These are phyloP conservation scores for Pythium apleroticum DNA, from an alignment of 352 stramenopile species.

Conservation along the genomic window DNA sequence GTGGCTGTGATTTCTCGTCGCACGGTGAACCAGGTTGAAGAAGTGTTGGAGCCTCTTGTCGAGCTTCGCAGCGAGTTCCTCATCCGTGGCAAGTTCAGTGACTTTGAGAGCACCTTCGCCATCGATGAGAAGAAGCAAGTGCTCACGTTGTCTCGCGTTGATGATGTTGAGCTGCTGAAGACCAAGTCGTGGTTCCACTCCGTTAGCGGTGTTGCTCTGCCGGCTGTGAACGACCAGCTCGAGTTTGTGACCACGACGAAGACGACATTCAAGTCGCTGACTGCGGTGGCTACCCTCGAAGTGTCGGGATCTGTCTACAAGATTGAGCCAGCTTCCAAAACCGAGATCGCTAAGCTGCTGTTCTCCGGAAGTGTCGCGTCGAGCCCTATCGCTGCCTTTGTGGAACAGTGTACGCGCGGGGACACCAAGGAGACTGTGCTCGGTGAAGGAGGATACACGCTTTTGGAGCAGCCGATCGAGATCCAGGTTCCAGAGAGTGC, in stretches of 20 bases:
- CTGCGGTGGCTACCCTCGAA: conserved; percentile 40
- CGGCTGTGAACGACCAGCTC: conserved; percentile 49
- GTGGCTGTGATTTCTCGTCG: conserved; percentile 70
- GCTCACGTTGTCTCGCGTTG: conserved; percentile 37
- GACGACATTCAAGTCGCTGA: conserved; percentile 52
- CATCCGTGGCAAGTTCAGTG: conserved; percentile 74
- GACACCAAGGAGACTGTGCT: conserved; percentile 33
- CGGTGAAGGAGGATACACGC: conserved; percentile 57
- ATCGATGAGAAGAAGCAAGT: conserved; percentile 43
- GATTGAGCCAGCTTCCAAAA: conserved; percentile 30
- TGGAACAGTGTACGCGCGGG: conserved; percentile 9
- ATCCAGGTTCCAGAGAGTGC: conserved; percentile 67
- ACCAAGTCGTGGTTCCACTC: conserved; percentile 68
- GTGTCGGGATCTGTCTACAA: conserved; percentile 52
- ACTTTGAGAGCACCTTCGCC: conserved; percentile 78
- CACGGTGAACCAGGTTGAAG: conserved; percentile 44
- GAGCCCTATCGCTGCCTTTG: conserved; percentile 19
- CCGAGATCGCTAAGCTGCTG: conserved; percentile 28
- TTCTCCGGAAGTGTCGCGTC: conserved; percentile 17
- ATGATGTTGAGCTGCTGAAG: conserved; percentile 61
- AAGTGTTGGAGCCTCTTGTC: conserved; percentile 63
- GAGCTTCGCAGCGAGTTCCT: conserved; percentile 84
- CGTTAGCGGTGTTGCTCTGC: conserved; percentile 13
- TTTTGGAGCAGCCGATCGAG: conserved; percentile 63
- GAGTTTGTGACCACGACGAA: conserved; percentile 53